Conservation (phyloP, 2,329 filamentous ascomycete genomes). For the Sclerotiophoma versabilis region DNA sequence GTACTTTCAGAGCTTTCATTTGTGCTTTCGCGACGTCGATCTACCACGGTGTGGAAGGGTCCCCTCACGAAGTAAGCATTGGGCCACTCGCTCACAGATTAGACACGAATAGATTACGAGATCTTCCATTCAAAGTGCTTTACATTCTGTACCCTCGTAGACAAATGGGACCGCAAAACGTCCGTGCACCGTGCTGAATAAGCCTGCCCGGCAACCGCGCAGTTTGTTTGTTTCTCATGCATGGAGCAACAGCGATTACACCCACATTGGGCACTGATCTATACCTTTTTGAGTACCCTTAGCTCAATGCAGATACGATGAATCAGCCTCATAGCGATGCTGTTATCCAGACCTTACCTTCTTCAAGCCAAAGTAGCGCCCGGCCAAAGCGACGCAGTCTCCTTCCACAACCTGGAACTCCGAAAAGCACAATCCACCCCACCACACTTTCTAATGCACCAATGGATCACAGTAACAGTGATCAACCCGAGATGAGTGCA, state of each 20-base stretch:
- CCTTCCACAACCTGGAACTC: conserved; percentile 43
- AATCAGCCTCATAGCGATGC: not conserved
- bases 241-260: conserved; percentile 3
- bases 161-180: not conserved
- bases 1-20: conserved; percentile 19
- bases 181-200: conserved; percentile 7
- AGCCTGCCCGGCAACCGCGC: conserved; percentile 5
- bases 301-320: not conserved
- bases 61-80: conserved; percentile 34
- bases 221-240: conserved; percentile 10
- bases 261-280: not conserved
- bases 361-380: not conserved
- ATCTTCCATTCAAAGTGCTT: conserved; percentile 1
- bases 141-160: not conserved
- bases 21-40: conserved; percentile 39
- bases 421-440: conserved; percentile 21
- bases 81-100: conserved; percentile 29
- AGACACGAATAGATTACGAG: conserved; percentile 33
- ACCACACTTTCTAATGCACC: not conserved
- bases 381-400: conserved; percentile 34
- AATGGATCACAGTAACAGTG: not conserved
- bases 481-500: not conserved
- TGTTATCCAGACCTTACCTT: not conserved
- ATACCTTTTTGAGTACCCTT: not conserved
- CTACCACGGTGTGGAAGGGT: conserved; percentile 23